Evolutionary conservation across 176 grass and related monocot genomes (phyloP).

Genomic region (Triticum dicoccoides): DNA sequence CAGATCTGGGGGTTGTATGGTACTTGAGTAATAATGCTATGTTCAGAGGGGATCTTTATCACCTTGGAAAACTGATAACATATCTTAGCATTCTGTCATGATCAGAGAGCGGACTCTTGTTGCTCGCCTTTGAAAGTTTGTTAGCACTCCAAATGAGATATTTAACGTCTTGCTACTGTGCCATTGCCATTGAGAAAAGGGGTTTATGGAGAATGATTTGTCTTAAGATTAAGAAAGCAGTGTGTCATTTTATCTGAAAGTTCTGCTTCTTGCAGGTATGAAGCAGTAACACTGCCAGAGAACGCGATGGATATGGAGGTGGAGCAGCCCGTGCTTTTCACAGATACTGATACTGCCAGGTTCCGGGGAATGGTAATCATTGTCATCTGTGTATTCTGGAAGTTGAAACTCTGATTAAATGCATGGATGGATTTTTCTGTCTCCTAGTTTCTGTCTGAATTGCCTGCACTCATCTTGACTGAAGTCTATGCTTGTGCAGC

Average conservation of each 20-base stretch:
- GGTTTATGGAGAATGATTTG: slow-evolving; percentile 1
- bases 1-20: background rate
- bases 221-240: slow-evolving; percentile 16
- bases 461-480: slow-evolving; percentile 4
- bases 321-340: slow-evolving; percentile 60
- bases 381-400: slow-evolving; percentile 16
- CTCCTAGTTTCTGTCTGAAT: slow-evolving; percentile 14
- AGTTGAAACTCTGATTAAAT: background rate
- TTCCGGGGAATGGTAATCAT: slow-evolving; percentile 70
- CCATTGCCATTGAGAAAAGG: slow-evolving; percentile 1
- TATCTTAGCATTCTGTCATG: background rate
- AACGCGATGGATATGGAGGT: slow-evolving; percentile 49
- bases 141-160: background rate
- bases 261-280: slow-evolving; percentile 55
- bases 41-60: background rate
- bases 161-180: background rate
- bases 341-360: slow-evolving; percentile 42
- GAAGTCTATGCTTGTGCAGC: slow-evolving; percentile 38
- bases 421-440: slow-evolving; percentile 1
- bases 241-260: slow-evolving; percentile 11
- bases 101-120: background rate
- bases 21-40: background rate
- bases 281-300: slow-evolving; percentile 80
- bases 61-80: background rate
- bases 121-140: background rate